Percentiles rank a stretch among this genome's conserved stretches.
phyloP scores from a whole-genome alignment of 257 asterid genomes.

The Gardenia jasminoides region DNA sequence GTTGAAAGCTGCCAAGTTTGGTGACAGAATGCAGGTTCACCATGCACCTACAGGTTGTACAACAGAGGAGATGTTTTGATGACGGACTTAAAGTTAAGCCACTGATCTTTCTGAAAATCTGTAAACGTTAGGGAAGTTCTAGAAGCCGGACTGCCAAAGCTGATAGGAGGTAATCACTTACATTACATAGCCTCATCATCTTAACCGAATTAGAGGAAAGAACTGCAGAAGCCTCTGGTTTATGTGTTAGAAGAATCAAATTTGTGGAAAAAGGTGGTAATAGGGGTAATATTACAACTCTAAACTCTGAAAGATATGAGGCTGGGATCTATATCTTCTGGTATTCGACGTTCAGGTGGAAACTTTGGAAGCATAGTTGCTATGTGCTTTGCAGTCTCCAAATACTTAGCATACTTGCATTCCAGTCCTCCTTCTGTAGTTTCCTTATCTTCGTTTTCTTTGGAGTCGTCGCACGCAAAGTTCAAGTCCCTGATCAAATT shows the following conservation, averaged over 20 bases:
- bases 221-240: not conserved
- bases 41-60: too few relatives aligned
- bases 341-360: conserved; percentile 42
- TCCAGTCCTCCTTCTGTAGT: conserved; percentile 15
- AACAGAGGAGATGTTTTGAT: not conserved
- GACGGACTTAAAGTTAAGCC: not conserved
- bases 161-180: not conserved
- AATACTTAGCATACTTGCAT: conserved; percentile 29
- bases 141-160: not conserved
- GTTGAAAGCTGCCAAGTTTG: too few relatives aligned
- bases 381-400: conserved; percentile 50
- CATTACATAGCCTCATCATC: too few relatives aligned
- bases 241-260: not conserved
- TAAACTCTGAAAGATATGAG: conserved; percentile 49
- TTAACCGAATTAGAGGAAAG: too few relatives aligned
- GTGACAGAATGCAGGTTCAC: too few relatives aligned
- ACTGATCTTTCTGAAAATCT: not conserved
- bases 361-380: conserved; percentile 47
- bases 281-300: not conserved
- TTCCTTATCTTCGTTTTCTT: not conserved
- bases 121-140: not conserved
- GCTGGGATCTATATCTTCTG: conserved; percentile 41
- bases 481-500: conserved; percentile 23
- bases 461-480: conserved; percentile 11
- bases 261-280: not conserved